A percentile compares a stretch with the other conserved stretches of the same genome.
Conservation (phyloP, 805 yeast genomes). For the Pichia cephalocereana region DNA sequence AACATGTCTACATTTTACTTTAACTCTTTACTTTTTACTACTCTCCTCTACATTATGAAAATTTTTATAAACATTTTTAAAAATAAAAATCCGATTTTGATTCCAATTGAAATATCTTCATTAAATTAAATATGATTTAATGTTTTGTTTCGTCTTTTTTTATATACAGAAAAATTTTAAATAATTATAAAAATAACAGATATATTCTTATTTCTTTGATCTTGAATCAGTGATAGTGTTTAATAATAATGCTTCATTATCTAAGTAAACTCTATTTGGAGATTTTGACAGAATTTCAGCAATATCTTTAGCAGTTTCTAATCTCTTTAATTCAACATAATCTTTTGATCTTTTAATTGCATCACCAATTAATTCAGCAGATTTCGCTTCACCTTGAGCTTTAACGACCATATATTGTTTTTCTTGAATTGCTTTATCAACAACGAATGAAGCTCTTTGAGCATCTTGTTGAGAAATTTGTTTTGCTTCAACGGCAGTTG, state of each 20-base stretch:
- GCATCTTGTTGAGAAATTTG: slow-evolving; percentile 99
- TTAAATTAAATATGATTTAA: too few species aligned
- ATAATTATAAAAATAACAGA: not conserved
- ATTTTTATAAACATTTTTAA: too few species aligned
- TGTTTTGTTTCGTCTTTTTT: not conserved
- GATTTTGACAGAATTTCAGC: slow-evolving; percentile 77
- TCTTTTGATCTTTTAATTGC: slow-evolving; percentile 95
- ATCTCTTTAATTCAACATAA: slow-evolving; percentile 91
- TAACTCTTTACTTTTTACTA: not conserved
- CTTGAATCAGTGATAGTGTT: slow-evolving; percentile 82
- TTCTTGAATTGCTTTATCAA: slow-evolving; percentile 95
- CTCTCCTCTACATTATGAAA: too few species aligned
- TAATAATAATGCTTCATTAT: slow-evolving; percentile 83
- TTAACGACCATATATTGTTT: slow-evolving; percentile 94
- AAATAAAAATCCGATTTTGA: too few species aligned
- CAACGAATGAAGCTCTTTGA: slow-evolving; percentile 94
- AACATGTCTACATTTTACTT: not conserved
- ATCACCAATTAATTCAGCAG: slow-evolving; percentile 97
- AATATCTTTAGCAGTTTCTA: slow-evolving; percentile 95
- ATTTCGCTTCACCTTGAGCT: slow-evolving; percentile 97
- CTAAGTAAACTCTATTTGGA: slow-evolving; percentile 86
- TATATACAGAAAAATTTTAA: not conserved
- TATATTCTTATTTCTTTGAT: slow-evolving; percentile 21
- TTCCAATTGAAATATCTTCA: too few species aligned
- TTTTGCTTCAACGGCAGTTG: slow-evolving; percentile 95